phyloP scores from a whole-genome alignment of 345 rosid genomes.

The Moricandia moricandioides region DNA sequence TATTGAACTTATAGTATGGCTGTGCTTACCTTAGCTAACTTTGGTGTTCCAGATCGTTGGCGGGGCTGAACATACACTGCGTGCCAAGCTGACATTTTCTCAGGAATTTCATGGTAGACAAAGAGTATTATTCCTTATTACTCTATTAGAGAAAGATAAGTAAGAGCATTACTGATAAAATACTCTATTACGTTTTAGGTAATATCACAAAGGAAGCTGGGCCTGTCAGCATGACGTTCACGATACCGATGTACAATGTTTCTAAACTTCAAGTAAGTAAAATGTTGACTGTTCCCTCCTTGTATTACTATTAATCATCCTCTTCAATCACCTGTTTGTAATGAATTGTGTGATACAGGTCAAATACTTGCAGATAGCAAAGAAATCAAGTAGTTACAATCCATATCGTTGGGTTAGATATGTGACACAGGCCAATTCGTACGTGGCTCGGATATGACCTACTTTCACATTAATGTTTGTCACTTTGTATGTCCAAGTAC shows the following conservation, averaged over 20 bases:
- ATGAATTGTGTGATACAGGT: constrained; percentile 51
- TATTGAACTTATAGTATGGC: neutral
- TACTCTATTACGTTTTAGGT: constrained; percentile 44
- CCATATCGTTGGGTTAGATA: constrained; percentile 99
- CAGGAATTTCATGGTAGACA: constrained; percentile 77
- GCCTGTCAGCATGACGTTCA: constrained; percentile 97
- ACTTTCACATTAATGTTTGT: too few relatives aligned
- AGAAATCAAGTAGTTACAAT: constrained; percentile 70
- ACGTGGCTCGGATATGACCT: constrained; percentile 76
- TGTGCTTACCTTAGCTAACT: neutral
- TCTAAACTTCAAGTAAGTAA: constrained; percentile 82
- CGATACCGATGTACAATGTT: constrained; percentile 93
- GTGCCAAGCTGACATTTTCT: constrained; percentile 90
- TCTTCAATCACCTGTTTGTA: neutral
- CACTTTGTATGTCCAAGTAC: too few relatives aligned
- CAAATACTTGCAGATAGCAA: constrained; percentile 95
- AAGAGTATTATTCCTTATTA: neutral
- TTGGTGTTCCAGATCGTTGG: constrained; percentile 66
- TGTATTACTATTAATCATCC: neutral
- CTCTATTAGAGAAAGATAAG: neutral
- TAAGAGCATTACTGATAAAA: neutral
- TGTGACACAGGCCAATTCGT: constrained; percentile 96
- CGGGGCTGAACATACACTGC: constrained; percentile 85
- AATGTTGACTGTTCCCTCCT: neutral
- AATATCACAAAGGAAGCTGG: constrained; percentile 95